phyloP scores from a whole-genome alignment of 2,329 filamentous ascomycete species.

The Trichoderma koningiopsis region DNA sequence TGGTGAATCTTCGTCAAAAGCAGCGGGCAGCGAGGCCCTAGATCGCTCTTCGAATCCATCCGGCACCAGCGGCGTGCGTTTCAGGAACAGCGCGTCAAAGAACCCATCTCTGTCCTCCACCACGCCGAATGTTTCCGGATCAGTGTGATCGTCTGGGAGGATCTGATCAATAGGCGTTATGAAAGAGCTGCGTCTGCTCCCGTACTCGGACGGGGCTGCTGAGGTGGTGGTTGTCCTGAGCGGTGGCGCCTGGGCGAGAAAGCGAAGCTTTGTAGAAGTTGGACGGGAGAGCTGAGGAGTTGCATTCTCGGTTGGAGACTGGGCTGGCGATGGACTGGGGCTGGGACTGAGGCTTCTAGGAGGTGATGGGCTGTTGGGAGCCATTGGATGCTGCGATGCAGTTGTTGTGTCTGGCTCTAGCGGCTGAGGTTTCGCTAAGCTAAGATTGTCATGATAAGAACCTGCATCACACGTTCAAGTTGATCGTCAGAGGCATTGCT shows the following conservation, averaged over 20 bases:
- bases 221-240: constrained; percentile 26
- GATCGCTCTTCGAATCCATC: constrained; percentile 46
- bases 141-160: constrained; percentile 39
- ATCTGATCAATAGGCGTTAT: constrained; percentile 41
- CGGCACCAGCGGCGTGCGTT: constrained; percentile 42
- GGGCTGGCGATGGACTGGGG: not conserved
- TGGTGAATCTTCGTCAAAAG: constrained; percentile 50
- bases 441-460: not conserved
- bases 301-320: not conserved
- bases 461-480: not conserved
- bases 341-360: not conserved
- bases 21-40: constrained; percentile 48
- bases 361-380: not conserved
- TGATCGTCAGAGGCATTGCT: not conserved
- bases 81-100: constrained; percentile 52
- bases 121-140: constrained; percentile 47
- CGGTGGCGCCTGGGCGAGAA: not conserved
- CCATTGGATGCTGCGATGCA: constrained; percentile 1
- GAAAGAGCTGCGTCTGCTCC: constrained; percentile 32
- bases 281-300: not conserved
- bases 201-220: constrained; percentile 29
- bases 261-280: not conserved
- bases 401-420: not conserved
- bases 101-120: constrained; percentile 50
- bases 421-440: not conserved